Evolutionary conservation across 495 filamentous ascomycete species (phyloP), one percentile per base, ranked within the genome.

Genomic region (Penicillium arizonense): DNA sequence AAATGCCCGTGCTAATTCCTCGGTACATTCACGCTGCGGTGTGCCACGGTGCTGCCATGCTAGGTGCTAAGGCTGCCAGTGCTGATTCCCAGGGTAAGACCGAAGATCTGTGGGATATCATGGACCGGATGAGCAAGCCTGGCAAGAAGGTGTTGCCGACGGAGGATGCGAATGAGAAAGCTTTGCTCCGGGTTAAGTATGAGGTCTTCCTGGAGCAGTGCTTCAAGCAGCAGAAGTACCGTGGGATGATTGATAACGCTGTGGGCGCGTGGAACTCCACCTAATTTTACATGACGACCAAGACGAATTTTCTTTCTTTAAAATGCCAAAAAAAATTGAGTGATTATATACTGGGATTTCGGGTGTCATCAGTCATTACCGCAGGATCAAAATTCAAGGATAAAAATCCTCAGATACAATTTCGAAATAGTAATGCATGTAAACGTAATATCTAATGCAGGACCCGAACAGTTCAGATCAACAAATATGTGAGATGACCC

Each of bases 41-140:
- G 8, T 91, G 93, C 18, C 91, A 96, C 60, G 94, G 94, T 14
- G 93, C 94, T 26, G 94, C 94, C 9, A 97, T 98, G 92, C 79
- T 97, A 18, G 94, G 92, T 24, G 94, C 89, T 12, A 97, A 97
- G 70, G 94, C 94, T 43, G 94, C 91, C 20, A 95, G 86, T 60
- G 83, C 81, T 13, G 81, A 87, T 55, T 67, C 72, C 9, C 79
- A 91, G 13, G 93, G 93, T 11, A 83, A 84, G 53, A 91, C 87
- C 1, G 92, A 96, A 73, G 81, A 84, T 37, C 73, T 98, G 51
- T 98, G 93, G 94, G 79, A 83, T 48, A 96, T 98, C 62, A 98
- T 98, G 94, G 88, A 94, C 69, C 84, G 91, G 32, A 96, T 96
- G 88, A 92, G 85, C 71, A 96, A 96, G 74, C 86, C 90, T 21